These are phyloP conservation scores for Porodaedalea pini DNA, from an alignment of 1,284 basidiomycete genomes.

Conservation along the genomic window DNA sequence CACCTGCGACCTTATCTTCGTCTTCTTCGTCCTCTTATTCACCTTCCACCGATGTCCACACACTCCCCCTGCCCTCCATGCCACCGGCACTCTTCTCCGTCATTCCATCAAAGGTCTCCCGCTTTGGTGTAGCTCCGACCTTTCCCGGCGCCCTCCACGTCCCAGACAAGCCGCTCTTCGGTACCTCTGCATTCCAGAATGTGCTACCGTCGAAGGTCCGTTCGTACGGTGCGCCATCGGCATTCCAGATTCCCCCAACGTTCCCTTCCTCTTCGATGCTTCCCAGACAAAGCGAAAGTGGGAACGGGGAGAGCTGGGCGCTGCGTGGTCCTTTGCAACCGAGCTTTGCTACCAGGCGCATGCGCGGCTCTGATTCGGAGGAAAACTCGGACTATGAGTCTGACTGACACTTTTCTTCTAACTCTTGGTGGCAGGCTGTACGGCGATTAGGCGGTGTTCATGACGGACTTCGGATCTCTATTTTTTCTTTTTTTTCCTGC, in stretches of 20 bases:
- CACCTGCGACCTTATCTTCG: no score
- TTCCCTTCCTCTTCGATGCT: not conserved
- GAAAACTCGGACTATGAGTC: not conserved
- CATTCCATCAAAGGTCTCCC: not conserved
- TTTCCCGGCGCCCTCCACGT: not conserved
- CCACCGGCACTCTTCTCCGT: not conserved
- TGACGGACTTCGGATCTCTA: not conserved
- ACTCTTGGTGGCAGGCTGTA: no score
- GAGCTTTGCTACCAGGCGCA: not conserved
- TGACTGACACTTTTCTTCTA: not conserved
- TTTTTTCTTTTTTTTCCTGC: not conserved
- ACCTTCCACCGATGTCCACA: no score
- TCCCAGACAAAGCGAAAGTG: not conserved
- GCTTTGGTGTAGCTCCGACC: not conserved
- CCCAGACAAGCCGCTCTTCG: not conserved
- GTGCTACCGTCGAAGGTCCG: slow-evolving; percentile 9
- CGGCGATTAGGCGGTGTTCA: no score
- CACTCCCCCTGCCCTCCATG: not conserved
- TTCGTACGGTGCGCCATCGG: not conserved
- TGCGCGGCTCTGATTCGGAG: not conserved
- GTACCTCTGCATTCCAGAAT: not conserved
- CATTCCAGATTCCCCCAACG: not conserved
- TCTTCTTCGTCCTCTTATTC: no score
- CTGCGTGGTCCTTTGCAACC: not conserved
- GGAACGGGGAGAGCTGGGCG: not conserved